These are phyloP conservation scores for Andrographis paniculata DNA, from an alignment of 305 asterid species.

Conservation along the genomic window DNA sequence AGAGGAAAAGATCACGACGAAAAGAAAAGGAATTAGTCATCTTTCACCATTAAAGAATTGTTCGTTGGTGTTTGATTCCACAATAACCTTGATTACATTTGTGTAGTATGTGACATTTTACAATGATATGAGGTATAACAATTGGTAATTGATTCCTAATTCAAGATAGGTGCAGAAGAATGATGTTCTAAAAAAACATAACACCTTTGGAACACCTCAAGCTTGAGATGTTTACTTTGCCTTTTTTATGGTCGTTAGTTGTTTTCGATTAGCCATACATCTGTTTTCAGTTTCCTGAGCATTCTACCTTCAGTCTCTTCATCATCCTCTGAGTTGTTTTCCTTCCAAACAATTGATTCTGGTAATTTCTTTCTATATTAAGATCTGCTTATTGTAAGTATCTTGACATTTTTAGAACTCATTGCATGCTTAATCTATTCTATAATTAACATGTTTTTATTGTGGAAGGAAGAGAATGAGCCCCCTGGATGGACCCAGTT, in stretches of 20 bases:
- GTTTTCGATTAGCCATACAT: background rate
- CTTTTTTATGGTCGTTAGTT: slow-evolving; percentile 3
- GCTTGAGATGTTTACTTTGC: background rate
- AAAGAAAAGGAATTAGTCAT: no score
- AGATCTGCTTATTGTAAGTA: no score
- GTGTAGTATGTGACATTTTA: background rate
- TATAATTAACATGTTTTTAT: slow-evolving; percentile 26
- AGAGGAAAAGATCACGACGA: no score
- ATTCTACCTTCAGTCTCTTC: background rate
- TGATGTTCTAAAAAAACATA: background rate
- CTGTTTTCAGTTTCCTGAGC: slow-evolving; percentile 13
- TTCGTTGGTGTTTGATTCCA: slow-evolving; percentile 1
- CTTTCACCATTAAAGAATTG: background rate
- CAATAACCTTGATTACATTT: slow-evolving; percentile 1
- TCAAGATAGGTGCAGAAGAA: background rate
- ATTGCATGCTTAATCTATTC: slow-evolving; percentile 3
- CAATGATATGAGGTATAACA: background rate
- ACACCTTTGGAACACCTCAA: slow-evolving; percentile 10
- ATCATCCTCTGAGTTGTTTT: no score
- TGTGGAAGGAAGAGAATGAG: slow-evolving; percentile 96
- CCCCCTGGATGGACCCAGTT: slow-evolving; percentile 95
- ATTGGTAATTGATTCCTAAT: background rate
- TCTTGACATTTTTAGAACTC: no score
- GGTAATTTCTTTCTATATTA: no score
- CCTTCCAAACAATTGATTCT: no score